phyloP scores from a whole-genome alignment of 768 basidiomycete species.

The Strobilomyces confusus region DNA sequence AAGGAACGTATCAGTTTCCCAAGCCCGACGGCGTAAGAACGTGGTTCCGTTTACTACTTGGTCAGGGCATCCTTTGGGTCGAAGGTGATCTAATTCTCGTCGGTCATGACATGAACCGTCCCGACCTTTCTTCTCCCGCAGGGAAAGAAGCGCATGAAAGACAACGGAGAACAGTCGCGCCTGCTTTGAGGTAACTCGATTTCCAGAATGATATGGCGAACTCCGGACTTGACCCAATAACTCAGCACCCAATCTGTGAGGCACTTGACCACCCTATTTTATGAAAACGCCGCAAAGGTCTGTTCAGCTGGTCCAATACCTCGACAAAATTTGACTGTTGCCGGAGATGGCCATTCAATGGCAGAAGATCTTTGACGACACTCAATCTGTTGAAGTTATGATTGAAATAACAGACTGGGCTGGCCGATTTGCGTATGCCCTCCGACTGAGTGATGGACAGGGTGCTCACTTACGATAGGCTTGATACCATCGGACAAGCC shows the following conservation, averaged over 20 bases:
- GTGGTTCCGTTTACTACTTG: conserved; percentile 60
- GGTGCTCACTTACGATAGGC: conserved; percentile 29
- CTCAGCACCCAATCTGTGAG: conserved; percentile 51
- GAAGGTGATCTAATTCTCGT: conserved; percentile 42
- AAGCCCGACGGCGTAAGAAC: conserved; percentile 60
- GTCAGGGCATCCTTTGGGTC: conserved; percentile 62
- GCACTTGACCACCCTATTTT: conserved; percentile 46
- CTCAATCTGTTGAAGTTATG: conserved; percentile 36
- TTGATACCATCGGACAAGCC: conserved; percentile 59
- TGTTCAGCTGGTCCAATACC: background rate
- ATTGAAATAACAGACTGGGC: conserved; percentile 59
- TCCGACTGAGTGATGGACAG: background rate
- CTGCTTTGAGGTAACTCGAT: conserved; percentile 48
- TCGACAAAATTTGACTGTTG: conserved; percentile 3
- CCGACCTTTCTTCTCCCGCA: conserved; percentile 19
- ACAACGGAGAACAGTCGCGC: conserved; percentile 49
- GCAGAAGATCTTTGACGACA: conserved; percentile 42
- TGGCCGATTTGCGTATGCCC: conserved; percentile 55
- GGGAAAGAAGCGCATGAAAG: conserved; percentile 55
- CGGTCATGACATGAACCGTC: background rate
- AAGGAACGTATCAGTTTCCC: conserved; percentile 54
- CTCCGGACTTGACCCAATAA: background rate
- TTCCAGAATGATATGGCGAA: background rate
- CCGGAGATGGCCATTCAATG: conserved; percentile 45
- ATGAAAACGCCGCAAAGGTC: conserved; percentile 50